Evolutionary conservation across 257 asterid species (phyloP).

Genomic region (Nicotiana attenuata): DNA sequence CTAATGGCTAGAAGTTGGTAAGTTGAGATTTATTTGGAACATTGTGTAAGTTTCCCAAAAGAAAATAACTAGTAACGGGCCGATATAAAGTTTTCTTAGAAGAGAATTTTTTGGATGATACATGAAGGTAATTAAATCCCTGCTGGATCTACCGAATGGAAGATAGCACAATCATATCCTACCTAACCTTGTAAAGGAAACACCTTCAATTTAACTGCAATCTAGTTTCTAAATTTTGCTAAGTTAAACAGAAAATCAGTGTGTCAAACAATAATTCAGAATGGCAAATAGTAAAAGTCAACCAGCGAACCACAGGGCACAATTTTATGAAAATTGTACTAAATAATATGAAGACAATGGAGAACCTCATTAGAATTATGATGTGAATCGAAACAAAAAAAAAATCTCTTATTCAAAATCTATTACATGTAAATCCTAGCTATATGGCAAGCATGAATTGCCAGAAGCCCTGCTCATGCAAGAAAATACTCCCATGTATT

Average conservation of each 20-base stretch:
- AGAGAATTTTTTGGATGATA: too few relatives aligned
- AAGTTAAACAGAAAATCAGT: not conserved
- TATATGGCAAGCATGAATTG: not conserved
- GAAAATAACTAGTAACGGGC: too few relatives aligned
- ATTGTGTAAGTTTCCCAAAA: too few relatives aligned
- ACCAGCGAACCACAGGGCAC: not conserved
- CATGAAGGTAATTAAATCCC: too few relatives aligned
- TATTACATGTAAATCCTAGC: conserved; percentile 2
- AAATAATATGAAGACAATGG: not conserved
- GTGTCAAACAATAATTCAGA: not conserved
- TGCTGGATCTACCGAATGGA: not conserved
- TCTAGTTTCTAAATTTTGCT: not conserved
- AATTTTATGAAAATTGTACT: not conserved
- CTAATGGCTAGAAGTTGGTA: too few relatives aligned
- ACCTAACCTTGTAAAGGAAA: not conserved
- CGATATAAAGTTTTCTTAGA: too few relatives aligned
- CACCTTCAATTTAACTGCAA: not conserved
- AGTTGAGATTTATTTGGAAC: too few relatives aligned
- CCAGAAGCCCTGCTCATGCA: not conserved
- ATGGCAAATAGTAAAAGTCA: not conserved
- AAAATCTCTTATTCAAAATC: not conserved
- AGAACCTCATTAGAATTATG: not conserved
- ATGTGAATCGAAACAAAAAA: not conserved
- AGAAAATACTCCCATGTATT: not conserved
- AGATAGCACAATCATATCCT: not conserved